Base-by-base conservation (phyloP, 441 rosid species). In the Erodium trifolium region DNA sequence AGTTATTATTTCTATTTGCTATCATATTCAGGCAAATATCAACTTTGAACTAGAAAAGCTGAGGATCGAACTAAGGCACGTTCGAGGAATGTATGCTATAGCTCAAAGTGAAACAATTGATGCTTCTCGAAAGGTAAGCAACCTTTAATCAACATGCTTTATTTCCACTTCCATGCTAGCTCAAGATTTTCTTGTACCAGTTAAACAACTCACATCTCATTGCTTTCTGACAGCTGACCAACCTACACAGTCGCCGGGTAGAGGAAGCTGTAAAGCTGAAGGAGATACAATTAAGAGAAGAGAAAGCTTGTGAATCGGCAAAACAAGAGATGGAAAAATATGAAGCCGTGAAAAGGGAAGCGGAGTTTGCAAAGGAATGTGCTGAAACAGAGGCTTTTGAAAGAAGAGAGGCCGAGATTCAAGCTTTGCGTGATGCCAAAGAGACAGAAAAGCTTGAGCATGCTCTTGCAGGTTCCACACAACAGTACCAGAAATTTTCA, bases 21-120 rank as follows among this genome's bases (percentile, higher is more conserved):
- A 41, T 41, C 45, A 7, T 41, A 41, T 41, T 41, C 45, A 41
- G 45, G 45, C 34, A 66, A 76, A 79, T 66, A 67, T 88, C 57
- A 78, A 77, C 81, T 87, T 84, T 71, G 99, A 93, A 91, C 70
- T 93, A 67, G 86, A 83, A 81, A 91, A 88, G 83, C 85, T 93
- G 69, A 91, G 90, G 79, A 79, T 72, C 76, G 95, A 91, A 74
- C 95, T 93, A 49, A 89, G 93, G 77, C 92, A 89, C 10, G 82
- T 75, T 73, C 91, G 81, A 65, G 92, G 90, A 49, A 83, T 89
- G 79, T 84, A 88, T 73, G 92, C 93, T 0, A 39, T 79, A 57
- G 93, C 95, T 78, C 92, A 85, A 71, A 86, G 76, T 69, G 97
- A 89, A 81, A 80, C 89, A 57, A 71, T 82, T 69, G 93, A 85